Evolutionary conservation across 2,329 filamentous ascomycete genomes (phyloP).

Genomic region (Fusarium sp.): DNA sequence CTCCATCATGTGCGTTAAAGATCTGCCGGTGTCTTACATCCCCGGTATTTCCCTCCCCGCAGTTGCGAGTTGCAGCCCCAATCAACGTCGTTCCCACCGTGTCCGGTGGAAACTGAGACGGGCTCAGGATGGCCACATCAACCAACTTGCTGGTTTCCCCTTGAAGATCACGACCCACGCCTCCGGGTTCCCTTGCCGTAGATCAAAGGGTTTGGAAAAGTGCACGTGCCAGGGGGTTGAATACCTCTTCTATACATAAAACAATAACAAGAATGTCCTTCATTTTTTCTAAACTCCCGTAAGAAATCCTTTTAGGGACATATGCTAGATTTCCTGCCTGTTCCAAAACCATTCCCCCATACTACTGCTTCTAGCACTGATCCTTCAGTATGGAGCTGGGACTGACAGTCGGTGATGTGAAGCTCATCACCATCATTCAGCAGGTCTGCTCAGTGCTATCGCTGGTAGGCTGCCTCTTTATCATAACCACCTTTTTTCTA

Average conservation of each 20-base stretch:
- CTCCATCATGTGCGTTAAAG: not conserved
- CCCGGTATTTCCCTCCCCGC: too few species aligned
- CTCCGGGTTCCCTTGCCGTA: not conserved
- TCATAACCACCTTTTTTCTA: constrained; percentile 6
- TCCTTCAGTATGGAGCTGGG: not conserved
- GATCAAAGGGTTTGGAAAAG: not conserved
- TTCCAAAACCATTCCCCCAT: not conserved
- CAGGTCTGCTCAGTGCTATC: constrained; percentile 17
- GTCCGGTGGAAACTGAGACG: not conserved
- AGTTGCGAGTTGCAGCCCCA: not conserved
- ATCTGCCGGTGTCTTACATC: not conserved
- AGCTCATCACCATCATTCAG: constrained; percentile 19
- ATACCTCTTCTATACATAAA: not conserved
- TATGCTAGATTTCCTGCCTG: not conserved
- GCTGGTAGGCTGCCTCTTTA: constrained; percentile 13
- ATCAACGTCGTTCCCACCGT: not conserved
- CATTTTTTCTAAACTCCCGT: too few species aligned
- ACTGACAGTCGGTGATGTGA: not conserved
- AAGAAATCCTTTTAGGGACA: not conserved
- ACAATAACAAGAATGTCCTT: accelerated
- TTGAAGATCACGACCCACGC: not conserved
- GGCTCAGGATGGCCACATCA: not conserved
- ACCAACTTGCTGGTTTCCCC: not conserved
- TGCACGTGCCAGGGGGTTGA: not conserved
- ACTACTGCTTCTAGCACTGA: accelerated